A percentile compares a stretch with the other conserved stretches of the same genome.
These are phyloP conservation scores for Vanrija sp. DNA, from an alignment of 1,284 basidiomycete genomes.

Conservation along the genomic window DNA sequence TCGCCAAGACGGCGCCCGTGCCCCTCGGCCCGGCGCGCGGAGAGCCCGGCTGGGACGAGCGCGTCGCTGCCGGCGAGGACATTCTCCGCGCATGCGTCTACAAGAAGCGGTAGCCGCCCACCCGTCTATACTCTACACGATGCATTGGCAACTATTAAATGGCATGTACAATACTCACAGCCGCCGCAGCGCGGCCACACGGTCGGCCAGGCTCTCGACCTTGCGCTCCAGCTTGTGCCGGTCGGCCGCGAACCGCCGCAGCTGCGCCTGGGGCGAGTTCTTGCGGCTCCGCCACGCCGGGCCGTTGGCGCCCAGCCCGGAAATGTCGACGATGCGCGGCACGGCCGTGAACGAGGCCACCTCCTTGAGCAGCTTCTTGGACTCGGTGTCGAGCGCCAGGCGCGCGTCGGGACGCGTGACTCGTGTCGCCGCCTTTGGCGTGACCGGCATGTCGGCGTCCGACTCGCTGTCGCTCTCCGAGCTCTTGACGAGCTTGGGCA, in stretches of 20 bases:
- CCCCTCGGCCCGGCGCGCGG: constrained; percentile 42
- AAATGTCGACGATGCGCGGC: constrained; percentile 76
- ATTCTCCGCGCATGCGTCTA: constrained; percentile 92
- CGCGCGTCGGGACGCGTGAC: constrained; percentile 48
- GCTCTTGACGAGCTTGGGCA: constrained; percentile 13
- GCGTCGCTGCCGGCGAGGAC: constrained; percentile 60
- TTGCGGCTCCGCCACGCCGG: constrained; percentile 67
- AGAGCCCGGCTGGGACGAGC: constrained; percentile 62
- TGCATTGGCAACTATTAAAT: not conserved
- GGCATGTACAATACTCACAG: not conserved
- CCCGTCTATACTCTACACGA: not conserved
- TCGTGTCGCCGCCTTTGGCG: constrained; percentile 12
- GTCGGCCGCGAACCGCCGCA: constrained; percentile 68
- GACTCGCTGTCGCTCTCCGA: constrained; percentile 4
- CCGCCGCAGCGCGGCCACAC: constrained; percentile 12
- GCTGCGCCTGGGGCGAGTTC: constrained; percentile 71
- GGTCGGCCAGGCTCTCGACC: constrained; percentile 59
- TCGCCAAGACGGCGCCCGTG: constrained; percentile 62
- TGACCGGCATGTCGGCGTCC: constrained; percentile 14
- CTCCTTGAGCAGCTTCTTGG: constrained; percentile 74
- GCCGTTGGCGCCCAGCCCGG: constrained; percentile 46
- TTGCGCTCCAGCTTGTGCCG: constrained; percentile 64
- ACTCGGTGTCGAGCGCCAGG: constrained; percentile 68
- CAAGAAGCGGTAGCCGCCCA: constrained; percentile 83
- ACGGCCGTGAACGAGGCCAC: constrained; percentile 74